Evolutionary conservation across 202 grass and related monocot genomes (phyloP), one percentile per base, ranked within the genome.

Genomic region (Panicum hallii): DNA sequence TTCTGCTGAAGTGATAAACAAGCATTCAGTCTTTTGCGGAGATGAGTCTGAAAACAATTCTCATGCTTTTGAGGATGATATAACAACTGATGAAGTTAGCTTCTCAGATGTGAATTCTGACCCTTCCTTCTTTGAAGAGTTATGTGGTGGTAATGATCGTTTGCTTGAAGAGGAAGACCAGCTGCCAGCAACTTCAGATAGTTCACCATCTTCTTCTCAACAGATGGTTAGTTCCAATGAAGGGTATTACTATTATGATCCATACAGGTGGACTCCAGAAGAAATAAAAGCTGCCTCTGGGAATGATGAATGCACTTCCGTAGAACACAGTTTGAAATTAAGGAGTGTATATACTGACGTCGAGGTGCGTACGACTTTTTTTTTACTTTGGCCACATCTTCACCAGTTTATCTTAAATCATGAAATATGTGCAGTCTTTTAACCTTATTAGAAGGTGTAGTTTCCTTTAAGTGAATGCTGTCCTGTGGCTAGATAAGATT

Each of bases 331-430:
- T 74, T 82, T 99, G 82, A 99, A 94, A 87, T 78, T 99, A 84
- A 92, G 96, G 83, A 99, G 96, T 67, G 88, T 90, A 46, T 99
- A 96, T 80, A 92, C 86, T 80, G 93, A 99, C 73, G 93, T 92
- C 58, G 91, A 99, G 93, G 96, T 89, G 77, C 65, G 30, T 63
- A 79, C 42, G 40, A n/a, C n/a, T 17, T 87, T 84, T 85, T 46
- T 88, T 28, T 53, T 41, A 50, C 15, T 70, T 65, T 28, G 16
- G 44, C 26, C 67, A 11, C 38, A 60, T 74, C 85, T 84, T 81
- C 19, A 13, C 22, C 72, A 78, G 12, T 34, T 23, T 30, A 73
- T 65, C 54, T 67, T 45, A 63, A 56, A 45, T 12, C 28, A 52
- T 78, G 65, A 32, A 34, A 36, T 70, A 11, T 49, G 20, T 52